Base-by-base conservation (phyloP, 805 yeast species). In the Yarrowia sp. region DNA sequence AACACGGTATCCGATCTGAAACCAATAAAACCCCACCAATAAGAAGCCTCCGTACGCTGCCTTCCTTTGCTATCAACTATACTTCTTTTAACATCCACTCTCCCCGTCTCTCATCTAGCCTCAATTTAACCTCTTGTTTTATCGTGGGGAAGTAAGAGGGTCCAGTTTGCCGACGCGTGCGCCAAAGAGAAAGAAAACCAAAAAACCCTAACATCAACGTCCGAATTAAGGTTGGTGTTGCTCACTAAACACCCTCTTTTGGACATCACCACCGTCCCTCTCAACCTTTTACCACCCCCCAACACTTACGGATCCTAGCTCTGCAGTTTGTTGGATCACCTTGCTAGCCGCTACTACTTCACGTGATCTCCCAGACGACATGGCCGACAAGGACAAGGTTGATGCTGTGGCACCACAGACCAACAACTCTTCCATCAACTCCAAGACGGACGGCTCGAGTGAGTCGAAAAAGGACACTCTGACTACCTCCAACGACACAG, bases 241-340 rank as follows among this genome's bases (percentile, higher is more conserved):
- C 54, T 48, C 54, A 48, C 38, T 30, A 48, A 48, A 48, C 54
- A 48, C 54, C 54, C 54, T 48, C 54, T 32, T 48, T 30, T 32
- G 54, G 38, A 48, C 54, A 48, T 48, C 54, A 48, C 54, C 54
- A 48, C 54, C n/a, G 16, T 14, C 10, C 11, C 16, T 24, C 12
- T 24, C 48, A 41, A 14, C 46, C 24, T 26, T 26, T 24, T 14
- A n/a, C 33, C 33, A n/a, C 16, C 51, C 19, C 19, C 19, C 32
- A n/a, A 26, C 32, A n/a, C 46, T 12, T 28, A 22, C 21, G 8
- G 26, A 7, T 4, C 26, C 28, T 3, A 16, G 7, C 17, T 9
- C 32, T 43, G 6, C 2, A 14, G 28, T 7, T 41, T 14, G 46
- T n/a, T 43, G 48, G 48, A 43, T 43, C 48, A 16, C 28, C 30